Base-by-base conservation (phyloP, 257 asterid species). In the Nicotiana sylvestris region DNA sequence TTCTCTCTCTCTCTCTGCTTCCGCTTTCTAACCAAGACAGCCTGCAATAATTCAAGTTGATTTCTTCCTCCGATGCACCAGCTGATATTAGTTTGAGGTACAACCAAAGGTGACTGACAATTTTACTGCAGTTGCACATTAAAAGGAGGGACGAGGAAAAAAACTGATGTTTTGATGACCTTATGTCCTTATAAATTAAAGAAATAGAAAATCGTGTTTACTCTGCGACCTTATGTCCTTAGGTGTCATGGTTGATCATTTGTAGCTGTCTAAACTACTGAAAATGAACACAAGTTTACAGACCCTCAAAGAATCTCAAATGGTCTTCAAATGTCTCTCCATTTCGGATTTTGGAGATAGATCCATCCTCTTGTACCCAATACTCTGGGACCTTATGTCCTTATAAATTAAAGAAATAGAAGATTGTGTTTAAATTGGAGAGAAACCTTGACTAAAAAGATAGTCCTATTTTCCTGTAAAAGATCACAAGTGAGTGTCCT, bases 291-390 rank as follows among this genome's bases (percentile, higher is more conserved):
- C 10, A 13, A 66, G 0, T 21, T 84, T 49, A 95, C 80, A 95
- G 97, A 33, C 92, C 98, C 86, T 95, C 90, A 29, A 95, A 95
- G 17, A 92, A 86, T 83, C 88, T 91, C 78, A 95, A 70, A 86
- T 93, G 98, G 86, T 93, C 98, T 77, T 92, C 92, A 43, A 92
- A 93, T 61, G 95, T 92, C 89, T 93, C 98, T 29, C 87, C 94
- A 3, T 90, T 97, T 81, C 97, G 86, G 86, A 92, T 93, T 85
- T 92, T 92, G 81, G 97, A 80, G 39, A 95, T 83, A 0, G 92
- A 81, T 35, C 98, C 98, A 84, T 93, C 98, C 11, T 89, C 96
- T 85, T 95, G 96, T 46, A 95, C 93, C 98, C 93, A 51, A 39
- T 39, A 39, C 46, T 39, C 9, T 39, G 46, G 46, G 10, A 39